phyloP scores from a whole-genome alignment of 2,329 filamentous ascomycete genomes.

The Parastagonospora nodorum region DNA sequence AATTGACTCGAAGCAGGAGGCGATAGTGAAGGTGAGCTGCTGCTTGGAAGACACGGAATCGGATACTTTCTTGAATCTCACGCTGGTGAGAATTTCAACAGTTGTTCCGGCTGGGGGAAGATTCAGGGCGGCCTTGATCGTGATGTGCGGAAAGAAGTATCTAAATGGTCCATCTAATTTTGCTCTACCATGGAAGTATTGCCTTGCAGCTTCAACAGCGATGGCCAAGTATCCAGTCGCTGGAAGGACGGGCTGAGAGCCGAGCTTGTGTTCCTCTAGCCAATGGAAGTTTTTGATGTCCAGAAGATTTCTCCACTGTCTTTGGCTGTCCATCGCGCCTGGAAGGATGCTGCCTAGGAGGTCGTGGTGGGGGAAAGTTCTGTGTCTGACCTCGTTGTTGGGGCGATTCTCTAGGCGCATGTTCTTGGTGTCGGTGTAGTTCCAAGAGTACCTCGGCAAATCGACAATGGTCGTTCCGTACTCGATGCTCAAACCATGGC shows the following conservation, averaged over 20 bases:
- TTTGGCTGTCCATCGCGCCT: conserved; percentile 2
- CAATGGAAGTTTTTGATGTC: conserved; percentile 15
- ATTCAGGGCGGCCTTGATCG: too few relatives aligned
- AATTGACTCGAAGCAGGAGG: conserved; percentile 7
- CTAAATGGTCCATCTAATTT: too few relatives aligned
- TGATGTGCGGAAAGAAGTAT: too few relatives aligned
- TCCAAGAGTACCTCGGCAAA: conserved; percentile 25
- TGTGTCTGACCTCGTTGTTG: conserved; percentile 17
- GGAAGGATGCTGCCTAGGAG: conserved; percentile 11
- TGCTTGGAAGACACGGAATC: too few relatives aligned
- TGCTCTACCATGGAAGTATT: conserved; percentile 4
- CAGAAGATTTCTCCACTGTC: conserved; percentile 19
- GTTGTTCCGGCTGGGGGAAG: too few relatives aligned
- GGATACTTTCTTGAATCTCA: conserved; percentile 12
- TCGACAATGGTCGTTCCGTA: conserved; percentile 7
- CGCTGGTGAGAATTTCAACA: conserved; percentile 21
- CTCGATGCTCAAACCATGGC: background rate
- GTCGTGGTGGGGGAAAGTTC: conserved; percentile 11
- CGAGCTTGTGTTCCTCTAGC: conserved; percentile 24
- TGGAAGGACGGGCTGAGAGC: conserved; percentile 50
- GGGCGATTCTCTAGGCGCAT: conserved; percentile 20
- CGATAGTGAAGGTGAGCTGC: conserved; percentile 24
- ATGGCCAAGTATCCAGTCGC: conserved; percentile 52
- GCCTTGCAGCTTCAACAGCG: conserved; percentile 28
- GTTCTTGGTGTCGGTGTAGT: conserved; percentile 15